Percentiles rank a stretch among this genome's conserved stretches.
phyloP scores from a whole-genome alignment of 352 stramenopile genomes.

The Phytophthora sansomeana region DNA sequence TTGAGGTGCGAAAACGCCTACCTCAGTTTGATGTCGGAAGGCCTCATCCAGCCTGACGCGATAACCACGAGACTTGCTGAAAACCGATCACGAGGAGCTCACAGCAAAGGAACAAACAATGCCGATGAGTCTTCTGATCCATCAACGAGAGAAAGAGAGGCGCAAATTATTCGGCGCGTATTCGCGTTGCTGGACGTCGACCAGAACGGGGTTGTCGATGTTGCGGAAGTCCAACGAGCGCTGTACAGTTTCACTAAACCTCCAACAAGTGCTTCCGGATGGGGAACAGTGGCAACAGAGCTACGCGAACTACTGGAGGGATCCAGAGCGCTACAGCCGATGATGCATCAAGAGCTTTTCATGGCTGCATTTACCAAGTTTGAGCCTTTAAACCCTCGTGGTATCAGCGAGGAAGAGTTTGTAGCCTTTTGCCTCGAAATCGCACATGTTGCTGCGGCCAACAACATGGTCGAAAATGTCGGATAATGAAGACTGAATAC shows the following conservation, averaged over 20 bases:
- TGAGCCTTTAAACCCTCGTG: conserved; percentile 60
- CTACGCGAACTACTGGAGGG: conserved; percentile 47
- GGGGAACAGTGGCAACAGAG: conserved; percentile 10
- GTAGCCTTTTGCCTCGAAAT: conserved; percentile 80
- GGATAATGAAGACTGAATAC: neutral
- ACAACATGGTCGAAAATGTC: conserved; percentile 26
- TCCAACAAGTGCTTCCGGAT: conserved; percentile 4
- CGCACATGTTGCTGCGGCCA: conserved; percentile 41
- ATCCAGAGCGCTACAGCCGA: conserved; percentile 62
- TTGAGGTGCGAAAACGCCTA: conserved; percentile 58
- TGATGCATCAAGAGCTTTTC: conserved; percentile 69
- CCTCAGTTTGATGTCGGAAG: conserved; percentile 50
- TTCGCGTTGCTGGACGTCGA: conserved; percentile 71
- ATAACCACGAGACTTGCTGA: neutral
- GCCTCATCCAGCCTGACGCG: conserved; percentile 29
- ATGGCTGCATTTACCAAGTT: conserved; percentile 70
- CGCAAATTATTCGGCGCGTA: conserved; percentile 55
- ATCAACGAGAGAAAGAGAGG: conserved; percentile 45
- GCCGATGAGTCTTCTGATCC: neutral
- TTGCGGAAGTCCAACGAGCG: conserved; percentile 63
- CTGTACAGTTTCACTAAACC: conserved; percentile 40
- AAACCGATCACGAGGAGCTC: neutral
- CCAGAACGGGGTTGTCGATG: conserved; percentile 62
- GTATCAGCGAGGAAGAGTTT: conserved; percentile 78
- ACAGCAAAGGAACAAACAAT: neutral